Base-by-base conservation (phyloP, 768 basidiomycete genomes). In the Rhodotorula paludigena region DNA sequence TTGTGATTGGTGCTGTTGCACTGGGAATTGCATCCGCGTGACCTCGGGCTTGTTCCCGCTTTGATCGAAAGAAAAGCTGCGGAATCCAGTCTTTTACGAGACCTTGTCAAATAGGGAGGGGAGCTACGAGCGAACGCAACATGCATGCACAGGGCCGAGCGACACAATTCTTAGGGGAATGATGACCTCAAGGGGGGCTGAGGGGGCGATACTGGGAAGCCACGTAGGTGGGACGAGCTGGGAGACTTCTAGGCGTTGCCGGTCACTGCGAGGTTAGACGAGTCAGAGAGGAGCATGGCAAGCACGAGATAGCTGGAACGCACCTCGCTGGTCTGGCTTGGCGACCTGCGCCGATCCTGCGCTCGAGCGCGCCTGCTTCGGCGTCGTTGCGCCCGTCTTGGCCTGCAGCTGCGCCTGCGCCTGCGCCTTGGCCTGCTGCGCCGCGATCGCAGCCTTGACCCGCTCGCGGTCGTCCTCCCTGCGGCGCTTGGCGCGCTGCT, bases 381-480 rank as follows among this genome's bases (percentile, higher is more conserved):
- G n/a, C n/a, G n/a, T 23, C 44, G 32, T 23, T 12, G 33, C 30
- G 10, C 16, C 33, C 18, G 30, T 15, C 3, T 4, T 28, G 5
- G n/a, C n/a, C 51, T 52, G 51, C 33, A 9, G 3, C 35, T 53
- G 52, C 52, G 12, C n/a, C n/a, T 48, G 47, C 47, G 12, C 3
- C 25, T 15, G 25, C n/a, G 16, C n/a, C 47, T 6, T 12, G 14
- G 47, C 47, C 38, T 23, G 30, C 32, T 25, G 9, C n/a, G n/a
- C 35, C 47, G 36, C 58, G n/a, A 30, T 49, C 47, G n/a, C 47
- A 18, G 23, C 23, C 47, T n/a, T 25, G 36, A 38, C 35, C 47
- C 11, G 38, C 58, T 49, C 58, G 35, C 58, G 20, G 28, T 53
- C 45, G 30, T 42, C 64, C 41, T 44, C 64, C 18, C 30, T 51